Percentiles rank a stretch among this genome's conserved stretches.
Conservation (phyloP, 148 eudicot genomes). For the Cornus florida region DNA sequence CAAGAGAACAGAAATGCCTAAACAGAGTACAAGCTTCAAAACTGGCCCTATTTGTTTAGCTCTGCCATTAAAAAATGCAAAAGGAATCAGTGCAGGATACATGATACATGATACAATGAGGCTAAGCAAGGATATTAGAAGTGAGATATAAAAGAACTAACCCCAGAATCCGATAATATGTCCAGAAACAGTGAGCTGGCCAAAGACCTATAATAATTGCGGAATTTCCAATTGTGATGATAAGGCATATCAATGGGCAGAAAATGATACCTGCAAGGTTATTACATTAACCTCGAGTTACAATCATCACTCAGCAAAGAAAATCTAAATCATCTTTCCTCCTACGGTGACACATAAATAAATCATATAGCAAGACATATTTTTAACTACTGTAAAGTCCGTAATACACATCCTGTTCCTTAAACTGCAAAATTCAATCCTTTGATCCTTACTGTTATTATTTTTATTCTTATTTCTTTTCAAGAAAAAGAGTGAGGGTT, state of each 20-base stretch:
- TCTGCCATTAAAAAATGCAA: slow-evolving; percentile 38
- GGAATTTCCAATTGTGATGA: slow-evolving; percentile 58
- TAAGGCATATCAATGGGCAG: slow-evolving; percentile 63
- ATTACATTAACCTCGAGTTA: not conserved
- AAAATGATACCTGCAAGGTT: slow-evolving; percentile 60
- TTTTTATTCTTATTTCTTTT: no score
- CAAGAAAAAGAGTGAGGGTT: no score
- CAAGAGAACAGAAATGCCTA: slow-evolving; percentile 38
- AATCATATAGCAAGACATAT: no score
- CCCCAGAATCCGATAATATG: slow-evolving; percentile 69
- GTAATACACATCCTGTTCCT: no score
- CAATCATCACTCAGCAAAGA: not conserved
- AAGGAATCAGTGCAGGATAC: not conserved
- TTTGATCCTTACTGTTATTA: no score
- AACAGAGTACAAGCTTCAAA: slow-evolving; percentile 68
- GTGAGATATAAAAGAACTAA: slow-evolving; percentile 19
- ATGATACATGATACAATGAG: not conserved
- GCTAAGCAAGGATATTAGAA: not conserved
- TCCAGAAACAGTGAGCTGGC: slow-evolving; percentile 73
- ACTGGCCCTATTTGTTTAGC: slow-evolving; percentile 79
- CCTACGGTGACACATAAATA: no score
- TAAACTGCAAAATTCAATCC: no score
- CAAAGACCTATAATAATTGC: slow-evolving; percentile 84
- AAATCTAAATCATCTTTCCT: no score
- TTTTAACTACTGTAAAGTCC: no score